Conservation (phyloP, 1,139 yeast species). For the Geotrichum bryndzae region DNA sequence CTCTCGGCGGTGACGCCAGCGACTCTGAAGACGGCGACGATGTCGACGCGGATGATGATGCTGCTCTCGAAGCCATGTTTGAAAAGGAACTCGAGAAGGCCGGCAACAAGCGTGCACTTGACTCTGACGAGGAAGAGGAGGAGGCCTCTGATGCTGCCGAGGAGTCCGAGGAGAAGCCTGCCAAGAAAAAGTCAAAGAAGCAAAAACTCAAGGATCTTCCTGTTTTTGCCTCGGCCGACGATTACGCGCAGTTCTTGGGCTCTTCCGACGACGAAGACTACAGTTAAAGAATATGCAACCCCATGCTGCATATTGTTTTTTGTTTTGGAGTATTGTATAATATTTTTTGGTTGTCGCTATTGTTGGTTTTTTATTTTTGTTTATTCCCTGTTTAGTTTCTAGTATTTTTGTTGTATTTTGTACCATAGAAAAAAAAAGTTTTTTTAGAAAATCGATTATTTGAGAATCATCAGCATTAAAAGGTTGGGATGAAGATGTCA, state of each 20-base stretch:
- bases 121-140: conserved; percentile 11
- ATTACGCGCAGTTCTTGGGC: conserved; percentile 64
- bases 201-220: conserved; percentile 66
- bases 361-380: too few species aligned
- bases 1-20: conserved; percentile 20
- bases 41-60: conserved; percentile 22
- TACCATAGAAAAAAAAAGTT: too few species aligned
- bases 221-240: conserved; percentile 84
- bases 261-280: conserved; percentile 37
- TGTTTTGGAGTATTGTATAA: too few species aligned
- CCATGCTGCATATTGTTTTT: too few species aligned
- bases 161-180: conserved; percentile 30
- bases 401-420: too few species aligned
- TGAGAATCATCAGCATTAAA: too few species aligned
- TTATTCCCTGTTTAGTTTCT: too few species aligned
- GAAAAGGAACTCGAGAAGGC: conserved; percentile 16
- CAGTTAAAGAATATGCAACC: conserved; percentile 9
- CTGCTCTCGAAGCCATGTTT: conserved; percentile 20
- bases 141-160: conserved; percentile 1
- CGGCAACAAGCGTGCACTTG: conserved; percentile 10
- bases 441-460: too few species aligned
- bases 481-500: too few species aligned
- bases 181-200: conserved; percentile 45
- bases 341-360: too few species aligned
- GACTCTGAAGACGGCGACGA: too few species aligned